Evolutionary conservation across 495 filamentous ascomycete species (phyloP), one percentile per base, ranked within the genome.

Genomic region (Aspergillus heteromorphus): DNA sequence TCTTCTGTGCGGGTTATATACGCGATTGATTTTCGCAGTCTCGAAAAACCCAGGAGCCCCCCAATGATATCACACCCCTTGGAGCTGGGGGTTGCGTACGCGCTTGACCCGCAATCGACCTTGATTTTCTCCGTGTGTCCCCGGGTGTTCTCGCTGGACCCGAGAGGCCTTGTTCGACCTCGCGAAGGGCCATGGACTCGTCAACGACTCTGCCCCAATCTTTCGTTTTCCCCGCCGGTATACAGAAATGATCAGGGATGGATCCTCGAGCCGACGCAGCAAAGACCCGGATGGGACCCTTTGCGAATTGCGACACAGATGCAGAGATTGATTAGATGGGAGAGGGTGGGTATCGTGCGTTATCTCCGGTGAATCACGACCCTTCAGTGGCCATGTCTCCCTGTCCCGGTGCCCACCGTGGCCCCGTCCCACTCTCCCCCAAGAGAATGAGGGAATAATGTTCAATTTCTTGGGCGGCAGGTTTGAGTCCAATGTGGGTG

Each of bases 251-350:
- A 6, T n/a, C 17, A 47, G 43, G 21, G 21, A n/a, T 25, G 43
- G 11, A 23, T 14, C 13, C 43, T 47, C n/a, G n/a, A 47, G 14
- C 43, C 43, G 38, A 21, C 42, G 20, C 21, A 30, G 50, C 48
- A 27, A 40, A 51, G 42, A 27, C 27, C 16, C 40, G 27, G 51
- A 19, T 34, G 34, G 38, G 53, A 13, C 40, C 40, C 16, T 31
- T 36, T 25, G 25, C 34, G 6, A 19, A 14, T 23, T 25, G 25
- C 34, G 6, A 19, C 29, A 53, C 18, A 54, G 51, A 52, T 56
- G 48, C 52, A 55, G 45, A 60, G 56, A 64, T 59, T 64, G 61
- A 64, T 64, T 64, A 64, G 58, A 64, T 64, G 54, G 53, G 48
- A 58, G 50, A 53, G 49, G 54, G 61, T 64, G 61, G 61, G 55